These are phyloP conservation scores for Phytophthora quininea DNA, from an alignment of 352 stramenopile species.

Conservation along the genomic window DNA sequence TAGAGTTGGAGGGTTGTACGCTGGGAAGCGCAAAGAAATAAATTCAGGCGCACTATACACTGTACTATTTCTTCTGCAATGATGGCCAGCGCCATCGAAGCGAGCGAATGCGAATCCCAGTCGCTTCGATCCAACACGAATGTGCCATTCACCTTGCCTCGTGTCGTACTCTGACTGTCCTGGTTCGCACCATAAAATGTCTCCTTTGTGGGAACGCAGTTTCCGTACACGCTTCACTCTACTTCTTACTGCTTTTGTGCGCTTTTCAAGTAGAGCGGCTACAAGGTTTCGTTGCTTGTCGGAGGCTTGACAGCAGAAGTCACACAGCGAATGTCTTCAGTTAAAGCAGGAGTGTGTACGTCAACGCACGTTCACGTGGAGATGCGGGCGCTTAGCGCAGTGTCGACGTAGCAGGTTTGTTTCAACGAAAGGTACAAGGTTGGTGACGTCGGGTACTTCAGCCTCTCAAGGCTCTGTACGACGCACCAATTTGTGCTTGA, in stretches of 20 bases:
- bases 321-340: constrained; percentile 45
- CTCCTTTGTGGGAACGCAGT: constrained; percentile 10
- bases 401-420: constrained; percentile 42
- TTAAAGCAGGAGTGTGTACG: constrained; percentile 39
- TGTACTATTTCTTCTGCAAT: constrained; percentile 46
- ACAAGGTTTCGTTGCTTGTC: constrained; percentile 35
- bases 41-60: constrained; percentile 20
- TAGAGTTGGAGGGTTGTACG: constrained; percentile 34
- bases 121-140: constrained; percentile 39
- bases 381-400: constrained; percentile 47
- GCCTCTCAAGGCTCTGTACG: constrained; percentile 54
- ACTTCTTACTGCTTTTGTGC: not conserved
- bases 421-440: constrained; percentile 53
- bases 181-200: constrained; percentile 35
- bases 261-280: constrained; percentile 25
- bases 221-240: constrained; percentile 9
- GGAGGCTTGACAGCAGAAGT: constrained; percentile 14
- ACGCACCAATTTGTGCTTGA: constrained; percentile 41
- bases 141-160: constrained; percentile 29
- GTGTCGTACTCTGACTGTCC: constrained; percentile 9
- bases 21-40: constrained; percentile 2
- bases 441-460: constrained; percentile 47
- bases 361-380: constrained; percentile 67
- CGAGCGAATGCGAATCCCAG: constrained; percentile 53
- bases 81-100: constrained; percentile 48